Evolutionary conservation across 352 stramenopile genomes (phyloP).

Genomic region (Phytophthora uliginosa): DNA sequence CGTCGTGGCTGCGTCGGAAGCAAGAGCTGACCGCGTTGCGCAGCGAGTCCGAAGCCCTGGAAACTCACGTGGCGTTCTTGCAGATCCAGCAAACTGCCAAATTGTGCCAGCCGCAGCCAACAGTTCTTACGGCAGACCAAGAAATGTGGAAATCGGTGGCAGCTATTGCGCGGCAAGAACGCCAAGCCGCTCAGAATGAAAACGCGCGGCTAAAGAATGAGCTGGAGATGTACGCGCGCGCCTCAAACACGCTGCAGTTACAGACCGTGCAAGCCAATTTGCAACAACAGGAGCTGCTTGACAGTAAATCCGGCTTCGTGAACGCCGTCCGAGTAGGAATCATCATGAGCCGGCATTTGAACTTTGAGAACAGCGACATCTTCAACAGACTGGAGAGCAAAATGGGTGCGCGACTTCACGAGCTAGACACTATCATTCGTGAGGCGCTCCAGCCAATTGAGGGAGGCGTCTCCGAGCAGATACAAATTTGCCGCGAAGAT

Average conservation of each 20-base stretch:
- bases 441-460: not conserved
- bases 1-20: conserved; percentile 39
- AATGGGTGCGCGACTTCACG: conserved; percentile 5
- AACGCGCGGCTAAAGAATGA: conserved; percentile 17
- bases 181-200: conserved; percentile 15
- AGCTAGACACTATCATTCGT: conserved; percentile 12
- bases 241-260: conserved; percentile 9
- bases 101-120: not conserved
- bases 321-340: not conserved
- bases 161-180: conserved; percentile 18
- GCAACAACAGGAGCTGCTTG: not conserved
- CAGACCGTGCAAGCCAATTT: conserved; percentile 2
- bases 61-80: conserved; percentile 8
- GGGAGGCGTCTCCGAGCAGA: conserved; percentile 6
- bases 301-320: not conserved
- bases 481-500: conserved; percentile 25
- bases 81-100: conserved; percentile 1
- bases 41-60: conserved; percentile 16
- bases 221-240: conserved; percentile 8
- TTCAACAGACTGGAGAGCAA: conserved; percentile 13
- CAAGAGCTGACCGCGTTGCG: conserved; percentile 27
- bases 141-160: conserved; percentile 29
- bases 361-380: conserved; percentile 4
- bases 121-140: not conserved
- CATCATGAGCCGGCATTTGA: not conserved